Base-by-base conservation (phyloP, 2,329 filamentous ascomycete species). In the Xylaria sp. region DNA sequence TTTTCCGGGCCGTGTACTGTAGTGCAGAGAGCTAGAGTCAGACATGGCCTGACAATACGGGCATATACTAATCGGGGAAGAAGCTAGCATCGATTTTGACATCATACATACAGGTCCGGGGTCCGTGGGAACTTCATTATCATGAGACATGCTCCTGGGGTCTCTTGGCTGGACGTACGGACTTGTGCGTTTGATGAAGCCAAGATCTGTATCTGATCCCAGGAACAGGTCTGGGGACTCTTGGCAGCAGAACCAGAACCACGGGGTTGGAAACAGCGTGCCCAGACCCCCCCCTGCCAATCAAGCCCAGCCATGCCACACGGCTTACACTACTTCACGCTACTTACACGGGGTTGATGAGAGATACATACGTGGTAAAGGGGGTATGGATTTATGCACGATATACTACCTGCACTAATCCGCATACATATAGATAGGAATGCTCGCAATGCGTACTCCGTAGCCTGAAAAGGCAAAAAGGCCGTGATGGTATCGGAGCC, bases 211-310 rank as follows among this genome's bases (percentile, higher is more conserved):
- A 14, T 19, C 14, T 38, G 9, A 21, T n/a, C 14, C 47, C 14
- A 28, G 53, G 56, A 62, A 37, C 35, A 23, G n/a, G 50, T 61
- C 60, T 49, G 50, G 55, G 54, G 60, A 43, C 12, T 43, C 53
- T 57, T 62, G 60, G 60, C 54, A 54, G 60, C 54, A 31, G 21
- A 37, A 45, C 60, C 60, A 54, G 54, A 59, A 40, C 60, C 60
- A 59, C 38, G 60, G 60, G 25, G 19, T 46, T 45, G 60, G 60
- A 51, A n/a, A 58, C 35, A 25, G 15, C 21, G 42, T 43, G 45
- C 23, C 28, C 15, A 43, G 47, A 53, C 17, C 53, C 60, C 25
- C 17, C 53, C 60, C 25, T 2, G 42, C 15, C 47, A 45, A 57
- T 23, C 21, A 47, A 54, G 55, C 43, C 54, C 35, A 49, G 54